These are phyloP conservation scores for Alternaria sp. DNA, from an alignment of 2,329 filamentous ascomycete genomes.

Conservation along the genomic window DNA sequence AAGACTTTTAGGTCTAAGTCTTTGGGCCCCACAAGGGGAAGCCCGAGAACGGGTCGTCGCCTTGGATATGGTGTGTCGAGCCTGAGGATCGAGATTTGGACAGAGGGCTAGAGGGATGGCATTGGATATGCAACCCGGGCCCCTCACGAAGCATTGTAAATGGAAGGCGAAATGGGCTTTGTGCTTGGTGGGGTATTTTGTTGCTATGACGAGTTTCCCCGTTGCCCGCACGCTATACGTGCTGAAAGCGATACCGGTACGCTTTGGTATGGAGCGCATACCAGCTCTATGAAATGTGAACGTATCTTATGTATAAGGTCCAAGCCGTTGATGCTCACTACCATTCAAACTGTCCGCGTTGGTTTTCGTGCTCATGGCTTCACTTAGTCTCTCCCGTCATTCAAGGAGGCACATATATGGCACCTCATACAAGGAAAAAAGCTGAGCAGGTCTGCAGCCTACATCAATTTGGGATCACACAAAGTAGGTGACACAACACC, in stretches of 20 bases:
- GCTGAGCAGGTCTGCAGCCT: not conserved
- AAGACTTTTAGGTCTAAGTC: constrained; percentile 64
- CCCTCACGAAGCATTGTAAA: not conserved
- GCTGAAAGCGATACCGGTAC: not conserved
- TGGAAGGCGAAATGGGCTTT: not conserved
- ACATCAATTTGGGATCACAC: not conserved
- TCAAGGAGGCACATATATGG: not conserved
- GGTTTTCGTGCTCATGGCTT: not conserved
- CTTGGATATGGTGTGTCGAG: not conserved
- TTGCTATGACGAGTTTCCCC: not conserved
- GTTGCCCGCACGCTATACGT: not conserved
- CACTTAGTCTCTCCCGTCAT: not conserved
- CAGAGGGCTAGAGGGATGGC: not conserved
- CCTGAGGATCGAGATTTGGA: not conserved
- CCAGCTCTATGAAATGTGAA: not conserved
- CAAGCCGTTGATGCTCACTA: not conserved
- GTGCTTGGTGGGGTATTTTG: not conserved
- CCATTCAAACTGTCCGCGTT: too few relatives aligned
- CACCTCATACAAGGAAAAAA: not conserved
- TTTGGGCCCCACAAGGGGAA: not conserved
- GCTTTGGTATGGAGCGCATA: not conserved
- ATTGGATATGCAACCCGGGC: not conserved
- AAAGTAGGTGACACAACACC: not conserved
- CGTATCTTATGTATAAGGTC: not conserved
- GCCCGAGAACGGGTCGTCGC: not conserved